phyloP scores from a whole-genome alignment of 1,284 basidiomycete species.

The Taiwanofungus camphoratus region DNA sequence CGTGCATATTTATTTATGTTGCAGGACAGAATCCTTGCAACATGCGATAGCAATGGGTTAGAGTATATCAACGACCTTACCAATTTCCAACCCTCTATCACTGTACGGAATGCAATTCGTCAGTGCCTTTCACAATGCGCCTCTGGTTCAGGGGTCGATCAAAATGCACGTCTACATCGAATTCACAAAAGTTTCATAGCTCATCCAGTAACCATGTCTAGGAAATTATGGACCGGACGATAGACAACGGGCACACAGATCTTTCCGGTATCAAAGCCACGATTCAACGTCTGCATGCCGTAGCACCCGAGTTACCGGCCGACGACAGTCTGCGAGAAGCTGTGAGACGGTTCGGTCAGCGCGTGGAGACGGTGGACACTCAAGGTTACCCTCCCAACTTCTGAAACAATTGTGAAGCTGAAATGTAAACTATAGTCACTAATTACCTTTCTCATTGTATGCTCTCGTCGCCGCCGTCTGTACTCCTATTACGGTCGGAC shows the following conservation, averaged over 20 bases:
- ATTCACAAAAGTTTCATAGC: no score
- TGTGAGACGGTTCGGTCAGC: slow-evolving; percentile 10
- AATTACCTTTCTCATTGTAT: slow-evolving; percentile 29
- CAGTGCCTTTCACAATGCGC: slow-evolving; percentile 26
- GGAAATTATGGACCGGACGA: background rate
- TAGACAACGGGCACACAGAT: background rate
- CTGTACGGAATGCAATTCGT: slow-evolving; percentile 66
- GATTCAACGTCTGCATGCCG: slow-evolving; percentile 5
- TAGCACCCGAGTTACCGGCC: slow-evolving; percentile 3
- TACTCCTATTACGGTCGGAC: slow-evolving; percentile 39
- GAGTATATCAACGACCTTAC: slow-evolving; percentile 61
- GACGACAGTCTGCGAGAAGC: slow-evolving; percentile 13
- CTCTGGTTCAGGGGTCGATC: no score
- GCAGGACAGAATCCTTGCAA: slow-evolving; percentile 70
- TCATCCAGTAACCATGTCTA: background rate
- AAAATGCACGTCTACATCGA: no score
- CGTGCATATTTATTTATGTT: slow-evolving; percentile 7
- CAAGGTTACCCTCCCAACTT: slow-evolving; percentile 15
- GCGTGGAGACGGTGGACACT: slow-evolving; percentile 17
- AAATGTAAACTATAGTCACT: slow-evolving; percentile 21
- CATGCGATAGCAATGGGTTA: slow-evolving; percentile 56
- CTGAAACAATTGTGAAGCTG: no score
- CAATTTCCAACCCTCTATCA: slow-evolving; percentile 66
- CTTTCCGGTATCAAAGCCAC: background rate
- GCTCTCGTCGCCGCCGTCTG: slow-evolving; percentile 44